Conservation (phyloP, 2,329 filamentous ascomycete genomes). For the Incumbomyces lentus region DNA sequence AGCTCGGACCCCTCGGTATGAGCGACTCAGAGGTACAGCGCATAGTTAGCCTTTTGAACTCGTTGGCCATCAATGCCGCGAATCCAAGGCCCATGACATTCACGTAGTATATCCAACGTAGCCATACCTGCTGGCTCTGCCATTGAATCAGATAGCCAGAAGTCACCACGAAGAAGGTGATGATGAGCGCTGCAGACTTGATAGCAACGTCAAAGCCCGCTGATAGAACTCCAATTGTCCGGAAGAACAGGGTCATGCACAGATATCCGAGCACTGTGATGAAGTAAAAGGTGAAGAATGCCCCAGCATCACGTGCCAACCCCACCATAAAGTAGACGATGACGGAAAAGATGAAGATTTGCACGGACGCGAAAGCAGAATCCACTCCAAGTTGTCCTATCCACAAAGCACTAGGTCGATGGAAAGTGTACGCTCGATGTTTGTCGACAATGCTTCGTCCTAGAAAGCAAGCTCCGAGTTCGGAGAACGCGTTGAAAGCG, state of each 20-base stretch:
- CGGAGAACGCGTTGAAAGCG: constrained; percentile 75
- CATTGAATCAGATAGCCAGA: constrained; percentile 79
- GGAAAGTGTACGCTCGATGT: constrained; percentile 72
- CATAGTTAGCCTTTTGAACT: constrained; percentile 61
- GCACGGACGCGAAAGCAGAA: constrained; percentile 57
- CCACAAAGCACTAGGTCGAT: constrained; percentile 71
- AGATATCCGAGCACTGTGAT: constrained; percentile 60
- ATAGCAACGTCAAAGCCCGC: constrained; percentile 79
- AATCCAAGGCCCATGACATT: constrained; percentile 68
- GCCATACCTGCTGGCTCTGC: constrained; percentile 61
- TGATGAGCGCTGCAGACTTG: constrained; percentile 67
- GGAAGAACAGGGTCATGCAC: constrained; percentile 67
- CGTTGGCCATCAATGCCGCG: constrained; percentile 72
- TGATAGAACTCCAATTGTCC: constrained; percentile 62
- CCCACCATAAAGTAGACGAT: constrained; percentile 74
- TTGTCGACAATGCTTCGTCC: constrained; percentile 72
- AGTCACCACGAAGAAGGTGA: constrained; percentile 72
- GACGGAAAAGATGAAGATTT: constrained; percentile 62
- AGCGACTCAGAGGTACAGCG: constrained; percentile 58
- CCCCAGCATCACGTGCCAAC: constrained; percentile 56
- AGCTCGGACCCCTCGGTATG: constrained; percentile 60
- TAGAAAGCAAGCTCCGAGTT: constrained; percentile 64
- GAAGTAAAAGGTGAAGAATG: constrained; percentile 68
- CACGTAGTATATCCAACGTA: constrained; percentile 71
- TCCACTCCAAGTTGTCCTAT: constrained; percentile 67